These are phyloP conservation scores for Fagopyrum homotropicum DNA, from an alignment of 148 eudicot genomes.

Conservation along the genomic window DNA sequence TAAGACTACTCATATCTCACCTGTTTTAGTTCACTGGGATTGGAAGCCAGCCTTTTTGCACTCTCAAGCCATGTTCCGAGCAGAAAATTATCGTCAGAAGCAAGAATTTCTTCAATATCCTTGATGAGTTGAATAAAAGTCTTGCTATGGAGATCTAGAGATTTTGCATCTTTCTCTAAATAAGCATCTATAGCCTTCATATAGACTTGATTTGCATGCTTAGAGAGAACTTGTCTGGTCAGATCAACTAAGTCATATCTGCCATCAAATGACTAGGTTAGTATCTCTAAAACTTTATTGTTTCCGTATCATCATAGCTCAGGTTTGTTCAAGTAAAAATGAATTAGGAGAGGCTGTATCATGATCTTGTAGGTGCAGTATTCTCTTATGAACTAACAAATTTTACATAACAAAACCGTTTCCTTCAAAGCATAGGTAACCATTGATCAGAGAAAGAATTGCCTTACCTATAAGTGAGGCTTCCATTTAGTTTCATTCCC, in stretches of 20 bases:
- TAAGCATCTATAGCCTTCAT: conserved; percentile 67
- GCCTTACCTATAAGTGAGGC: conserved; percentile 78
- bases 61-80: conserved; percentile 94
- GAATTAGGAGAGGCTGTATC: background rate
- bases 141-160: conserved; percentile 35
- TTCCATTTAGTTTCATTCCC: conserved; percentile 46
- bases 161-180: conserved; percentile 42
- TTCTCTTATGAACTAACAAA: conserved; percentile 4
- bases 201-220: conserved; percentile 80
- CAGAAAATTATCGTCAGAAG: conserved; percentile 81
- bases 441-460: background rate
- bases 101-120: conserved; percentile 77
- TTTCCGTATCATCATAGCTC: background rate
- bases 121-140: conserved; percentile 59
- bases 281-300: background rate
- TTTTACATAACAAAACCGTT: background rate
- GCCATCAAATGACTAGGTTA: conserved; percentile 14
- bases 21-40: conserved; percentile 58
- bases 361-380: background rate
- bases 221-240: conserved; percentile 89
- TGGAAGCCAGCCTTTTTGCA: conserved; percentile 64
- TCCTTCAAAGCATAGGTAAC: background rate
- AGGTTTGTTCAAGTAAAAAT: background rate
- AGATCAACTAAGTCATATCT: conserved; percentile 98
- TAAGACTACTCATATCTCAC: conserved; percentile 27